Conservation (phyloP, 2,329 filamentous ascomycete species). For the Talaromyces sp. region DNA sequence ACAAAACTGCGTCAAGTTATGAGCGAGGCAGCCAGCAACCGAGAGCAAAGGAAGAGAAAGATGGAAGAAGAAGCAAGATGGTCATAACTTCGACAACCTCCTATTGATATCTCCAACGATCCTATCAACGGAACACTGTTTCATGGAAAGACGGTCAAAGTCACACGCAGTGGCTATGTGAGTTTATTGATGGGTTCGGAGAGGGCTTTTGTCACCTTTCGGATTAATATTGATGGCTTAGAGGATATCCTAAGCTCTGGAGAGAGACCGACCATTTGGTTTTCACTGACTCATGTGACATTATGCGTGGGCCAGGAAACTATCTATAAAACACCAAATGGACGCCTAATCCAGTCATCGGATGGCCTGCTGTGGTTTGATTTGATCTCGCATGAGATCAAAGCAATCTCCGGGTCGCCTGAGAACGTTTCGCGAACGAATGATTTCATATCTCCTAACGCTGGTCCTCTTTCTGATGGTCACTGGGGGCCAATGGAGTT, state of each 20-base stretch:
- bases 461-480: too few relatives aligned
- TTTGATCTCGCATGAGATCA: background rate
- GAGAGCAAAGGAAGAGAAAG: background rate
- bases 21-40: background rate
- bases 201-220: too few relatives aligned
- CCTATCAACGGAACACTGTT: too few relatives aligned
- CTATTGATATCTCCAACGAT: too few relatives aligned
- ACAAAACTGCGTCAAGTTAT: background rate
- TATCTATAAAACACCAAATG: background rate
- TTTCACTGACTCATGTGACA: background rate
- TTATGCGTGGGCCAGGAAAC: background rate
- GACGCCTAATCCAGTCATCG: background rate
- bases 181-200: too few relatives aligned
- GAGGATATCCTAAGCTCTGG: background rate
- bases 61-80: too few relatives aligned
- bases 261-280: background rate
- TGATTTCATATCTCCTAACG: background rate
- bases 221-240: background rate
- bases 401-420: background rate
- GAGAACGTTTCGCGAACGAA: background rate
- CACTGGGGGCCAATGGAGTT: too few relatives aligned
- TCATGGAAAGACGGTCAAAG: background rate
- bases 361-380: background rate
- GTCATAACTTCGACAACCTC: too few relatives aligned
- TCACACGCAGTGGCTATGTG: background rate